Conservation (phyloP, 345 rosid genomes). For the Brassica incana region DNA sequence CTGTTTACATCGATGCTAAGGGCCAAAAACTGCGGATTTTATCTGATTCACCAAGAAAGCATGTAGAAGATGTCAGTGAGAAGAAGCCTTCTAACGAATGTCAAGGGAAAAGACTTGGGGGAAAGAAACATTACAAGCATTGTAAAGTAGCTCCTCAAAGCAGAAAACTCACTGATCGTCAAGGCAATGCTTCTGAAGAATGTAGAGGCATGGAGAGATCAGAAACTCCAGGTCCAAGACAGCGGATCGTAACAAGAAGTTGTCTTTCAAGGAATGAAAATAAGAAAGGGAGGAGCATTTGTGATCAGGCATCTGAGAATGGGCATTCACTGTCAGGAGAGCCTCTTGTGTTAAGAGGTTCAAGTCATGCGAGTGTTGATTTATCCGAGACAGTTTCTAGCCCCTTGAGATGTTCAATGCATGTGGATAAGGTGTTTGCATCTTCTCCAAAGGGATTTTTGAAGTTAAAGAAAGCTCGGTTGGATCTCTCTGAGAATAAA, state of each 20-base stretch:
- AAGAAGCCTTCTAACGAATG: constrained; percentile 42
- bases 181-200: constrained; percentile 46
- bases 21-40: constrained; percentile 86
- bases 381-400: constrained; percentile 41
- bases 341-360: constrained; percentile 41
- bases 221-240: constrained; percentile 35
- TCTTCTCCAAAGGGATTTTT: constrained; percentile 28
- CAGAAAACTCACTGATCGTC: constrained; percentile 44
- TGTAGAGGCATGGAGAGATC: constrained; percentile 39
- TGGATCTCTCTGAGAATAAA: constrained; percentile 39
- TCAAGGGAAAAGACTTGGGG: constrained; percentile 46
- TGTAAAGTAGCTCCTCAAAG: constrained; percentile 57
- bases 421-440: constrained; percentile 45
- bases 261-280: constrained; percentile 48
- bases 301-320: constrained; percentile 49
- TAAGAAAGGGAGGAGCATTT: constrained; percentile 40
- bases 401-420: constrained; percentile 24
- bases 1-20: constrained; percentile 83
- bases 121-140: constrained; percentile 52
- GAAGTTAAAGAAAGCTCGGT: constrained; percentile 40
- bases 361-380: constrained; percentile 41
- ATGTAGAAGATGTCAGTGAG: constrained; percentile 23
- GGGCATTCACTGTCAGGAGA: constrained; percentile 43
- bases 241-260: constrained; percentile 52
- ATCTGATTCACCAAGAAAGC: constrained; percentile 42